Evolutionary conservation across 495 filamentous ascomycete species (phyloP), one percentile per base, ranked within the genome.

Genomic region (Usnea hakonensis): DNA sequence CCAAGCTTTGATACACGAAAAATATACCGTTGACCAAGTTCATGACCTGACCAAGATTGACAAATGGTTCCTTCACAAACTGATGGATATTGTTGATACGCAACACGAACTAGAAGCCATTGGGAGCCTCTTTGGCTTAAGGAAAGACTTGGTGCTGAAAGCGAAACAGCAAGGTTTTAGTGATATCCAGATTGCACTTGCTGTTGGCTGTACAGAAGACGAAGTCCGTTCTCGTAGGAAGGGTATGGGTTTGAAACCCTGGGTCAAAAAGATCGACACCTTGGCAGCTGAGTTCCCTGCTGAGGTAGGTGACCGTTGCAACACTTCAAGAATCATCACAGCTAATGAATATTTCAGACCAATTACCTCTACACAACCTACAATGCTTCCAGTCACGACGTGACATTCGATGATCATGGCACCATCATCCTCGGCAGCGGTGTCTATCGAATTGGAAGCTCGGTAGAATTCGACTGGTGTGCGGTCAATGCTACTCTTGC

Each of bases 401-500:
- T 98, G 23, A 89, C 85, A 46, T 98, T 98, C 65, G 87, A 98
- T 69, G 92, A 97, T 71, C 90, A 96, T 70, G 91, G 91, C 44
- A 90, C 85, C 62, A 76, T 96, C 59, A 88, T 97, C 57, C 85
- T 96, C 35, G 93, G 93, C 50, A 92, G 88, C 73, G 93, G 93
- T 73, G 93, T 96, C 11, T 97, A 97, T 81, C 85, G 93, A 67
- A 98, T 97, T 71, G 93, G 94, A 64, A 93, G 88, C 78, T 96
- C 91, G 28, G 93, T 98, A 60, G 93, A 98, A 75, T 98, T 98
- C 71, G 93, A 98, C 76, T 98, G 93, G 93, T 97, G 94, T 71
- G 93, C 93, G 61, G 93, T 97, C 65, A 96, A 93, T 70, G 90
- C 90, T 63, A 94, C 94, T 19, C 79, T 89, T 36, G 91, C 92